Base-by-base conservation (phyloP, 1,284 basidiomycete genomes). In the Athelia psychrophila region DNA sequence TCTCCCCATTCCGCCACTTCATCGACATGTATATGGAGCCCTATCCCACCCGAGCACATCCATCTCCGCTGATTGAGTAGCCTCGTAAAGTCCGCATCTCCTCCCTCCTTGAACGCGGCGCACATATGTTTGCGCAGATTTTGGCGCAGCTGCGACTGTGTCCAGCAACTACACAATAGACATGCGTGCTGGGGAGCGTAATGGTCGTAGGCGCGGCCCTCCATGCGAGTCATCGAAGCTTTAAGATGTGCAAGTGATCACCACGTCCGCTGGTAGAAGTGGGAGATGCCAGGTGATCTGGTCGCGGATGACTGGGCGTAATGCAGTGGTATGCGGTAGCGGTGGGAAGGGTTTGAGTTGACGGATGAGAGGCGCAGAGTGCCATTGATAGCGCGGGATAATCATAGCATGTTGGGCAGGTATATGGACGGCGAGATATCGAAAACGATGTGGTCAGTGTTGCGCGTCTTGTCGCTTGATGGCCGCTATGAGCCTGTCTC, bases 221-320 rank as follows among this genome's bases (percentile, higher is more conserved):
- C n/a, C n/a, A n/a, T n/a, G n/a, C n/a, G n/a, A n/a, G n/a, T n/a
- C n/a, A n/a, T n/a, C n/a, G n/a, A n/a, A n/a, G n/a, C n/a, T n/a
- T n/a, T n/a, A n/a, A n/a, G n/a, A n/a, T n/a, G n/a, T n/a, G n/a
- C 92, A 87, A 2, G 96, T 99, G 47, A 98, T 93, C 4, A 96
- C 96, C 44, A 98, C 96, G 60, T 99, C 96, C 16, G 97, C 91
- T 5, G 98, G 93, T 30, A 97, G 96, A 3, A 98, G 92, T 73
- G 99, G 96, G n/a, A n/a, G 91, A 93, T 99, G 96, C 0, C 96
- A 97, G 19, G 98, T 93, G 96, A 99, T 98, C 72, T 99, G 96
- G 68, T 99, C 96, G 48, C 97, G 84, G 9, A 91, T 86, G 53
- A 98, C 94, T 40, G 99, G 85, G 49, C 96, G 98, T n/a, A n/a